Base-by-base conservation (phyloP, 2,329 filamentous ascomycete species). In the Rhynchosporium agropyri region DNA sequence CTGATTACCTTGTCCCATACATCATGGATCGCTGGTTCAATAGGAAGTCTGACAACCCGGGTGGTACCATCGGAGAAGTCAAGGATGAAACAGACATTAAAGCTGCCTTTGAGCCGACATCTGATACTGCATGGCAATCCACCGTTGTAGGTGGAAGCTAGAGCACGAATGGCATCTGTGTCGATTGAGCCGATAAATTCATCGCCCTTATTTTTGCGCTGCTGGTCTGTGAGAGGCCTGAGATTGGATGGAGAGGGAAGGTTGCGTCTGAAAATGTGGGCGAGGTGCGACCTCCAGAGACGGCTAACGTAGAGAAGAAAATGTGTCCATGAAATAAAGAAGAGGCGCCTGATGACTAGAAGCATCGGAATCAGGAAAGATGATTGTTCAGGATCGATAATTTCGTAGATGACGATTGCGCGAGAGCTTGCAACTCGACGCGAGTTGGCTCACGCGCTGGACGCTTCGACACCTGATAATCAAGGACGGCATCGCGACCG, bases 11-110 rank as follows among this genome's bases (percentile, higher is more conserved):
- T 50, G 20, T 36, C 48, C 26, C 48, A 50, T 36, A 50, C 48
- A 50, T 50, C 29, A 33, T 50, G 29, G 48, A 50, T 31, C 29
- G 29, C 48, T 50, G 48, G 48, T 50, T 50, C 48, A 2, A 50
- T 50, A 13, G 48, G 48, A 36, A 36, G 48, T 31, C 29, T 50
- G 48, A 50, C 13, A 33, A 50, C 28, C 48, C 48, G 48, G 29
- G 48, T 50, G 48, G 29, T 50, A 31, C 48, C 29, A 50, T 50
- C 29, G 29, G 48, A 50, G 48, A 50, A 50, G 48, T 50, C 29
- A 33, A 50, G 29, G 48, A 50, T 7, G 48, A 50, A 50, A 50
- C 48, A 50, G 48, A 50, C 48, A 50, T 50, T 50, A 36, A 50
- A 50, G 48, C 48, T 50, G 48, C 48, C 48, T 50, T 50, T 28